Conservation (phyloP, 2,329 filamentous ascomycete species). For the Alternaria conjuncta region DNA sequence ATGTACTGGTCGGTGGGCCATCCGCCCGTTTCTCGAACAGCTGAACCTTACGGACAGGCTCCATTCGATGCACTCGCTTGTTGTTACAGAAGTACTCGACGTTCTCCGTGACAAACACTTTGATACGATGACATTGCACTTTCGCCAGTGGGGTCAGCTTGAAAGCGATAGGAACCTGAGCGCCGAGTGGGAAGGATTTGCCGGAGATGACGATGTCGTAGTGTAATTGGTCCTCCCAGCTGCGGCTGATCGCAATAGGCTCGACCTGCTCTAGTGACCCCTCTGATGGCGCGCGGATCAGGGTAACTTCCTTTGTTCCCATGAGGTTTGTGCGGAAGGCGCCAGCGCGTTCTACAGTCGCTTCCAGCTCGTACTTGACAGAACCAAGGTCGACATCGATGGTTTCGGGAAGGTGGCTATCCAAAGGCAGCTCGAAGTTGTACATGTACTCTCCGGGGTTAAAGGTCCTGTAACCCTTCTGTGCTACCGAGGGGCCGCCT, state of each 20-base stretch:
- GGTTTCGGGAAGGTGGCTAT: slow-evolving; percentile 80
- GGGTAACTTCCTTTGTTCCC: slow-evolving; percentile 79
- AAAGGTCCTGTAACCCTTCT: slow-evolving; percentile 87
- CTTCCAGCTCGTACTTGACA: slow-evolving; percentile 87
- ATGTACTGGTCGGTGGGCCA: slow-evolving; percentile 73
- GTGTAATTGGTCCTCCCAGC: slow-evolving; percentile 93
- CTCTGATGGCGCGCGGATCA: slow-evolving; percentile 86
- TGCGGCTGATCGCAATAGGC: slow-evolving; percentile 89
- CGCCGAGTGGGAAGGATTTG: slow-evolving; percentile 89
- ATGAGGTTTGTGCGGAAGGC: slow-evolving; percentile 89
- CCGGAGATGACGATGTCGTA: slow-evolving; percentile 97
- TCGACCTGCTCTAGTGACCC: slow-evolving; percentile 89
- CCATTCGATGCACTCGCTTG: slow-evolving; percentile 82
- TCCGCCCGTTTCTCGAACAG: slow-evolving; percentile 89
- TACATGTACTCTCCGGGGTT: slow-evolving; percentile 75
- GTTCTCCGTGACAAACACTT: slow-evolving; percentile 88
- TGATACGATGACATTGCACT: slow-evolving; percentile 90
- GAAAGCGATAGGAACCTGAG: slow-evolving; percentile 89
- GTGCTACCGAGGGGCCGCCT: slow-evolving; percentile 63
- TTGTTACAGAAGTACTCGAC: slow-evolving; percentile 90
- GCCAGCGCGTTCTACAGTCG: slow-evolving; percentile 82
- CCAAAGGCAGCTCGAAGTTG: slow-evolving; percentile 83
- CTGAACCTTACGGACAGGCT: slow-evolving; percentile 81
- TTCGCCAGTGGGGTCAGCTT: slow-evolving; percentile 92
- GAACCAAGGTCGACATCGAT: slow-evolving; percentile 85